phyloP scores from a whole-genome alignment of 441 rosid species.

The Pelargonium australe region DNA sequence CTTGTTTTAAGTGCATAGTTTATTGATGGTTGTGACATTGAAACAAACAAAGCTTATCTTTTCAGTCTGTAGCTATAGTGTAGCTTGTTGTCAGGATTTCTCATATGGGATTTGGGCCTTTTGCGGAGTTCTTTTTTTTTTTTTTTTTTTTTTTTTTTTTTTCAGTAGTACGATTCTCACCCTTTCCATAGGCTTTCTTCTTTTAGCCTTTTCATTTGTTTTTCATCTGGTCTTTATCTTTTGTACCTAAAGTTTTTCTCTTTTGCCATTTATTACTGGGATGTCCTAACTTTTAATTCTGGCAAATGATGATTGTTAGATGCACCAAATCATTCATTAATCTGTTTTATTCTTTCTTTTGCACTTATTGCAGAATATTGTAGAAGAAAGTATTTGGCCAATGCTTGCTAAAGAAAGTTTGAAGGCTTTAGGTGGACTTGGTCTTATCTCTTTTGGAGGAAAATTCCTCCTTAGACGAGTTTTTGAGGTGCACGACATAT shows the following conservation, averaged over 20 bases:
- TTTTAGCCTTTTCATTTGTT: too few relatives aligned
- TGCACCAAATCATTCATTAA: not conserved
- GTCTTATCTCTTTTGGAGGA: slow-evolving; percentile 87
- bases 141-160: too few relatives aligned
- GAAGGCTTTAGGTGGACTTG: slow-evolving; percentile 79
- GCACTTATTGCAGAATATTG: slow-evolving; percentile 44
- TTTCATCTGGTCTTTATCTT: too few relatives aligned
- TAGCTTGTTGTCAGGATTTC: not conserved
- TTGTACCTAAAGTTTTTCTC: not conserved
- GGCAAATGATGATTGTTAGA: not conserved
- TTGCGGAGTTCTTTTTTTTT: too few relatives aligned
- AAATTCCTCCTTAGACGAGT: slow-evolving; percentile 71
- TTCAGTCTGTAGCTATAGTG: not conserved
- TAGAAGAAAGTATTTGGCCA: slow-evolving; percentile 77
- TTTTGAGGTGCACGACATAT: slow-evolving; percentile 52
- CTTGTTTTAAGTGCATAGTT: not conserved
- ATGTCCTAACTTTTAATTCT: not conserved
- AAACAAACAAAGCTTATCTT: not conserved
- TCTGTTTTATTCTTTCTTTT: slow-evolving; percentile 5
- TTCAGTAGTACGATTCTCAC: too few relatives aligned
- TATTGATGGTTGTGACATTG: not conserved
- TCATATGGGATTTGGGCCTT: not conserved
- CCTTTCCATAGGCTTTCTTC: too few relatives aligned
- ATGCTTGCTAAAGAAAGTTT: slow-evolving; percentile 88
- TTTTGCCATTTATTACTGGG: not conserved